A percentile compares a stretch with the other conserved stretches of the same genome.
phyloP scores from a whole-genome alignment of 2,329 filamentous ascomycete species.

The Botrytis pseudocinerea region DNA sequence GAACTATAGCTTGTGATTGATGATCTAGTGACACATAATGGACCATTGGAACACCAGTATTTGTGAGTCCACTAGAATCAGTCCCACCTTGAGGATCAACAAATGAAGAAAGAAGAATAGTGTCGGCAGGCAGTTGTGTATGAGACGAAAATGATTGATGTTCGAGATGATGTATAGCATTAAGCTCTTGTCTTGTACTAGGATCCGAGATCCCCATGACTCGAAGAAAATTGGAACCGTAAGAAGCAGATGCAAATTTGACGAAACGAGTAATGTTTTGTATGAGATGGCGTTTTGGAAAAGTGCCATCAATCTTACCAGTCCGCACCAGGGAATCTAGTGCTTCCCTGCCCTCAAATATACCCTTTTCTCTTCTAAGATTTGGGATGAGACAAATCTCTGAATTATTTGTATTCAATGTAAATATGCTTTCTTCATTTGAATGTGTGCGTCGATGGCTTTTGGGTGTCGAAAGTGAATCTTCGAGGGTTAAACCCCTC shows the following conservation, averaged over 20 bases:
- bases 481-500: constrained; percentile 38
- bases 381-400: constrained; percentile 37
- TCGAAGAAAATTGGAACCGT: constrained; percentile 63
- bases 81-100: constrained; percentile 55
- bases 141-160: constrained; percentile 64
- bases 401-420: constrained; percentile 52
- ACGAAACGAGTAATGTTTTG: constrained; percentile 65
- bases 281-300: constrained; percentile 59
- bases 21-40: constrained; percentile 59
- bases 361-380: constrained; percentile 39
- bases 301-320: constrained; percentile 58
- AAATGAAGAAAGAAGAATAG: constrained; percentile 57
- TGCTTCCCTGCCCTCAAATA: constrained; percentile 35
- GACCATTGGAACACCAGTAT: constrained; percentile 55
- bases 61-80: constrained; percentile 51
- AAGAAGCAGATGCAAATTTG: constrained; percentile 66
- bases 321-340: constrained; percentile 43
- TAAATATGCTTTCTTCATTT: constrained; percentile 56
- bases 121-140: constrained; percentile 57
- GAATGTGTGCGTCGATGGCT: constrained; percentile 40
- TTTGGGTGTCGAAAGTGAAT: constrained; percentile 31
- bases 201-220: constrained; percentile 61
- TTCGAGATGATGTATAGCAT: constrained; percentile 52
- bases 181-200: constrained; percentile 43
- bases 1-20: constrained; percentile 55